These are phyloP conservation scores for Paecilomyces variotii DNA, from an alignment of 2,329 filamentous ascomycete species.

Conservation along the genomic window DNA sequence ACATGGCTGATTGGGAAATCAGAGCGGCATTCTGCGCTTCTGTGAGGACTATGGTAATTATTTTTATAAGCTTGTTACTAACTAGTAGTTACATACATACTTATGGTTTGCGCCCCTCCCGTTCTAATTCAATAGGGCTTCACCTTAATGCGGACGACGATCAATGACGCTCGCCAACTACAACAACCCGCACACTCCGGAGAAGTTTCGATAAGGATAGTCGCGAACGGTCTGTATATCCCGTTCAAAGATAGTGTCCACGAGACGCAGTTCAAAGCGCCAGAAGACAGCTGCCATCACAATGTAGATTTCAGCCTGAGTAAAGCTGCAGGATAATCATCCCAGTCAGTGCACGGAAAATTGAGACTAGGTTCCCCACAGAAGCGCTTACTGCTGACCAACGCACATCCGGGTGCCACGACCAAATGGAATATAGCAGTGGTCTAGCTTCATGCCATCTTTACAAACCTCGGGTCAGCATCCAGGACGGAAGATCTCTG, in stretches of 20 bases:
- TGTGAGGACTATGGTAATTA: too few species aligned
- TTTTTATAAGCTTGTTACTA: background rate
- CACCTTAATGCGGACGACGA: background rate
- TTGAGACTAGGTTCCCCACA: background rate
- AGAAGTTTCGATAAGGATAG: background rate
- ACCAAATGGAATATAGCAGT: conserved; percentile 12
- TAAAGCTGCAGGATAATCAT: background rate
- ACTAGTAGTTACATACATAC: too few species aligned
- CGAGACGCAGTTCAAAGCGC: conserved; percentile 12
- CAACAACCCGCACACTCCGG: background rate
- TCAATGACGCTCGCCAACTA: background rate
- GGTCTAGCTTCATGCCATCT: conserved; percentile 3
- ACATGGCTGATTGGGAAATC: too few species aligned
- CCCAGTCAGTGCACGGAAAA: background rate
- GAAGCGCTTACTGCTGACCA: background rate
- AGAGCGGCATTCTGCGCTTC: too few species aligned
- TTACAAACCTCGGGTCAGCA: conserved; percentile 14
- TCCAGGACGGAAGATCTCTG: conserved; percentile 15
- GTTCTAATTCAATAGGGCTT: background rate
- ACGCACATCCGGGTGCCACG: conserved; percentile 9
- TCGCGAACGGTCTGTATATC: conserved; percentile 1
- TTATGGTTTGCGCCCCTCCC: too few species aligned
- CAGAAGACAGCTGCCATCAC: conserved; percentile 8
- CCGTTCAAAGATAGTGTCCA: conserved; percentile 7
- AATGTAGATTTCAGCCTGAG: conserved; percentile 3